phyloP scores from a whole-genome alignment of 2,329 filamentous ascomycete genomes.

The Trichophyton rubrum region DNA sequence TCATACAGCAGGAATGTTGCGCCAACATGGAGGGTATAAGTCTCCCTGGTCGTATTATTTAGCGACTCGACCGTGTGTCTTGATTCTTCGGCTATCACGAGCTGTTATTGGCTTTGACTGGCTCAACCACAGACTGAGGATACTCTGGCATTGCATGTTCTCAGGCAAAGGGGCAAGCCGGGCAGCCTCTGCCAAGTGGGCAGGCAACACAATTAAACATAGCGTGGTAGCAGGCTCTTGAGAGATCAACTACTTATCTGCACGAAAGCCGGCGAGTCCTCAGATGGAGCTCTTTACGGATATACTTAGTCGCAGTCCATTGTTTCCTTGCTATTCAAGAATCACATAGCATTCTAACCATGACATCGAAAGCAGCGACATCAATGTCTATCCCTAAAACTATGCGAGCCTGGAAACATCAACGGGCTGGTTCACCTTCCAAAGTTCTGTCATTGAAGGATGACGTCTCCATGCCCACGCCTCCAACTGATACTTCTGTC shows the following conservation, averaged over 20 bases:
- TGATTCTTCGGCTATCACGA: background rate
- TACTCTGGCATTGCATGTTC: background rate
- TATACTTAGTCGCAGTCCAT: background rate
- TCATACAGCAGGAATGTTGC: background rate
- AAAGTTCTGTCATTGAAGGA: constrained; percentile 6
- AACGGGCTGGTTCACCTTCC: constrained; percentile 3
- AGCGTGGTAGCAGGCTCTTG: background rate
- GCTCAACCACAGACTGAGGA: background rate
- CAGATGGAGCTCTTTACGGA: background rate
- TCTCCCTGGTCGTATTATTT: background rate
- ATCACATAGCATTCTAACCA: background rate
- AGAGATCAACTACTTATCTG: background rate
- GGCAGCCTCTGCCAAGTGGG: background rate
- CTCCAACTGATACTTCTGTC: constrained; percentile 9
- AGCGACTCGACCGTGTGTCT: background rate
- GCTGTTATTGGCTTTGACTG: background rate
- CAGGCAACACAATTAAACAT: background rate
- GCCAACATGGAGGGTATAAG: background rate
- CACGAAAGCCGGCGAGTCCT: background rate
- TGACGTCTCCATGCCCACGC: constrained; percentile 5
- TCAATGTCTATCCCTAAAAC: constrained; percentile 1
- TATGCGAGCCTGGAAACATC: constrained; percentile 7
- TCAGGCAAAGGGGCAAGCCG: background rate
- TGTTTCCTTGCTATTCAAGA: background rate
- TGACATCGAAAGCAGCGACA: background rate